Evolutionary conservation across 345 rosid species (phyloP).

Genomic region (Syzygium aromaticum): DNA sequence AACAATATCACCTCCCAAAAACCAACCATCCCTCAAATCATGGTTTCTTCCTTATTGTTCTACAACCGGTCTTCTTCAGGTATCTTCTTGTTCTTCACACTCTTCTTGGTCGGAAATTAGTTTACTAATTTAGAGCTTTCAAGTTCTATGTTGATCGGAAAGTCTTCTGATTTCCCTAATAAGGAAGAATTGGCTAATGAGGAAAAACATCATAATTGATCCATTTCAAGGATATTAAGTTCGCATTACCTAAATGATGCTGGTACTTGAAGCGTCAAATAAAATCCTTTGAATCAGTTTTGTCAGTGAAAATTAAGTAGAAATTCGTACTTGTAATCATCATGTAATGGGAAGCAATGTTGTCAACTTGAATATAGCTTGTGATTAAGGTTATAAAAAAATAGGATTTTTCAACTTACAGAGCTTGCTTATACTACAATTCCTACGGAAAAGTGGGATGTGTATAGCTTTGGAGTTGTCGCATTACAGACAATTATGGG

Average conservation of each 20-base stretch:
- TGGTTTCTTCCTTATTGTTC: too few relatives aligned
- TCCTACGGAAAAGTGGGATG: neutral
- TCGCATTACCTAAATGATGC: neutral
- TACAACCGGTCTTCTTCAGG: too few relatives aligned
- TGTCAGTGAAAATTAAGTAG: neutral
- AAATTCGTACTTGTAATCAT: neutral
- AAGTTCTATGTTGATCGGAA: neutral
- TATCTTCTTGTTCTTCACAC: too few relatives aligned
- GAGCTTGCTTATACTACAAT: neutral
- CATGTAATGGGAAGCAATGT: neutral
- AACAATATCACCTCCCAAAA: too few relatives aligned
- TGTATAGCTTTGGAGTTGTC: neutral
- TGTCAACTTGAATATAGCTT: neutral
- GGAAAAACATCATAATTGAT: fast-evolving
- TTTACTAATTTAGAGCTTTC: neutral
- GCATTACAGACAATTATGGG: neutral
- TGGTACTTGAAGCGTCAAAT: neutral
- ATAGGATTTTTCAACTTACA: neutral
- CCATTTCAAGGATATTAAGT: neutral
- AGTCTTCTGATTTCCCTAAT: fast-evolving
- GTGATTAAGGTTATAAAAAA: neutral
- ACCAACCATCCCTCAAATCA: too few relatives aligned
- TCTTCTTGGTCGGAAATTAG: too few relatives aligned
- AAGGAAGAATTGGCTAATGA: neutral
- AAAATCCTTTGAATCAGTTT: neutral